phyloP scores from a whole-genome alignment of 768 basidiomycete genomes.

The Lactarius deliciosus region DNA sequence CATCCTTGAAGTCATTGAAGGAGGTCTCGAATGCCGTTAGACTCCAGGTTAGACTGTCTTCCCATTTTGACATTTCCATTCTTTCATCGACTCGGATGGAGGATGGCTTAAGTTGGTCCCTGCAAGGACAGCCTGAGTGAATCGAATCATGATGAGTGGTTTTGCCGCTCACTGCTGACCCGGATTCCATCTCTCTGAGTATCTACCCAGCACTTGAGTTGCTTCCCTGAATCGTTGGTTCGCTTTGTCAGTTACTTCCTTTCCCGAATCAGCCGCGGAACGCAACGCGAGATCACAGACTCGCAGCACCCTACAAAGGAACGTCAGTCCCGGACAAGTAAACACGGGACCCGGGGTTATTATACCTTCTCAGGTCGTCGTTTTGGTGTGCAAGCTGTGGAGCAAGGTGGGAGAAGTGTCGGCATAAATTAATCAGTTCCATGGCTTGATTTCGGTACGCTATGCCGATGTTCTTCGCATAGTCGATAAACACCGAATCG shows the following conservation, averaged over 20 bases:
- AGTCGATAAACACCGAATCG: background rate
- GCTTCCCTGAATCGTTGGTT: background rate
- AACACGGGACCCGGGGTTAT: background rate
- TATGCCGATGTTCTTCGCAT: background rate
- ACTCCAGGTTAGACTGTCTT: no score
- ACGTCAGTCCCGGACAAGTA: background rate
- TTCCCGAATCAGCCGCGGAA: background rate
- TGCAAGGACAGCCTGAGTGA: no score
- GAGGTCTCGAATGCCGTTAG: no score
- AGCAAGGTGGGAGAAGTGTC: background rate
- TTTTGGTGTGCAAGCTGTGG: background rate
- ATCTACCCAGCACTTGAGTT: background rate
- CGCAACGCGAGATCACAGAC: background rate
- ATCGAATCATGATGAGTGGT: no score
- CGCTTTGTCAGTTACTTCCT: background rate
- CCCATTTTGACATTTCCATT: background rate
- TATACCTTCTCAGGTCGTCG: background rate
- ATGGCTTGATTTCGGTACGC: slow-evolving; percentile 4
- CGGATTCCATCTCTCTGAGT: background rate
- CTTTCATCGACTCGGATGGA: background rate
- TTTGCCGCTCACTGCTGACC: background rate
- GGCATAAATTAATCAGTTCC: slow-evolving; percentile 5
- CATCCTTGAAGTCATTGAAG: no score
- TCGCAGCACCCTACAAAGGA: background rate
- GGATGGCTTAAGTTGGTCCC: background rate